These are phyloP conservation scores for Ustilago shanxiensis DNA, from an alignment of 1,284 basidiomycete genomes.

Conservation along the genomic window DNA sequence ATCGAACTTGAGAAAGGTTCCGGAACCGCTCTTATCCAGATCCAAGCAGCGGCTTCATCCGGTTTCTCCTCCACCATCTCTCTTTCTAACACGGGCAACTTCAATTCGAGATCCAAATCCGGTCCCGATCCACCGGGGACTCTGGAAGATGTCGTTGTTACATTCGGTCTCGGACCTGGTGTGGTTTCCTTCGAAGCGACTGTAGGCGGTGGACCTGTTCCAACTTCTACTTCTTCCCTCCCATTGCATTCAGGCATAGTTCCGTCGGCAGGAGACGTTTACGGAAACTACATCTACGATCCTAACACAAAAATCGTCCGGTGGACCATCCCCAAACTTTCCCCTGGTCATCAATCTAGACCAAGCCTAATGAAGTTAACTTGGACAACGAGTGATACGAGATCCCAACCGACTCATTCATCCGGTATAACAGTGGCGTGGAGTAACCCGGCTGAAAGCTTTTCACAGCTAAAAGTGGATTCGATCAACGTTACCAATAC, in stretches of 20 bases:
- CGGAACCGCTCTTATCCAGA: conserved; percentile 27
- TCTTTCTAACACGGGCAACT: conserved; percentile 3
- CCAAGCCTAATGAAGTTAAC: conserved; percentile 41
- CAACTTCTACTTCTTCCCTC: conserved; percentile 7
- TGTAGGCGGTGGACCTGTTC: conserved; percentile 27
- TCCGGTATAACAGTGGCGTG: conserved; percentile 81
- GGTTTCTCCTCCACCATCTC: conserved; percentile 9
- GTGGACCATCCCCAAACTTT: conserved; percentile 53
- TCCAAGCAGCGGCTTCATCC: conserved; percentile 15
- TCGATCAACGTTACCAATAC: conserved; percentile 80
- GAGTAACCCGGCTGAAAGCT: conserved; percentile 79
- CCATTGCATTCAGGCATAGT: conserved; percentile 3
- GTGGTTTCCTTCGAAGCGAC: conserved; percentile 56
- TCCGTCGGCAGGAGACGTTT: conserved; percentile 19
- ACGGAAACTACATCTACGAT: conserved; percentile 58
- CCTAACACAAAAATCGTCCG: conserved; percentile 42
- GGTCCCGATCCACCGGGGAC: conserved; percentile 17
- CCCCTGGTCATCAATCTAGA: conserved; percentile 8
- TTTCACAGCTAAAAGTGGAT: conserved; percentile 85
- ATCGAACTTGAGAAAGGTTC: conserved; percentile 31
- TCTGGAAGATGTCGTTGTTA: conserved; percentile 54
- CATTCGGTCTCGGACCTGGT: conserved; percentile 53
- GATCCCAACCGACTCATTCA: conserved; percentile 73
- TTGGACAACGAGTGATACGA: conserved; percentile 32
- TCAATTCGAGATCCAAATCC: conserved; percentile 7